Evolutionary conservation across 78 protist species (phyloP).

Genomic region (Tieghemostelium lacteum): DNA sequence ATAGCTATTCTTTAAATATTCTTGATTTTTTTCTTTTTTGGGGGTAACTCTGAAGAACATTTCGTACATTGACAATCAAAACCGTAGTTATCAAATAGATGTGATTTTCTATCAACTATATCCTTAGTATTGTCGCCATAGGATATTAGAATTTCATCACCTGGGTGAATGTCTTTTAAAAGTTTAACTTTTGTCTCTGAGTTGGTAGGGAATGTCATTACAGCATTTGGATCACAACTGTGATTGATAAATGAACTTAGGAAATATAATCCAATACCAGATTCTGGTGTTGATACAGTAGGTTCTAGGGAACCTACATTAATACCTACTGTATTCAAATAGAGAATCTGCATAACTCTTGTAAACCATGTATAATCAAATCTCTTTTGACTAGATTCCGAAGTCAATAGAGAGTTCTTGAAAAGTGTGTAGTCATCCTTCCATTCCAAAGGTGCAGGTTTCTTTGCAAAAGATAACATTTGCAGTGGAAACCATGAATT

Average conservation of each 20-base stretch:
- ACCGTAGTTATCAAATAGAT: slow-evolving; percentile 71
- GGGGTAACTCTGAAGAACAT: slow-evolving; percentile 28
- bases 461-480: slow-evolving; percentile 66
- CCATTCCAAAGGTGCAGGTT: slow-evolving; percentile 74
- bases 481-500: slow-evolving; percentile 52
- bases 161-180: slow-evolving; percentile 19
- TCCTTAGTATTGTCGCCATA: slow-evolving; percentile 44
- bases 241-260: slow-evolving; percentile 61
- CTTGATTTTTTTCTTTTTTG: slow-evolving; percentile 23
- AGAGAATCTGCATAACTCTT: slow-evolving; percentile 53
- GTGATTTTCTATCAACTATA: slow-evolving; percentile 27
- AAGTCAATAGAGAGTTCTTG: slow-evolving; percentile 12
- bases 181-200: neutral
- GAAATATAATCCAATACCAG: slow-evolving; percentile 51
- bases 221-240: slow-evolving; percentile 56
- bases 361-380: slow-evolving; percentile 65
- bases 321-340: slow-evolving; percentile 65
- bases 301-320: slow-evolving; percentile 24
- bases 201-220: slow-evolving; percentile 33
- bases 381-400: neutral
- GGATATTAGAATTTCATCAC: slow-evolving; percentile 51
- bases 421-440: slow-evolving; percentile 59
- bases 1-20: too few relatives aligned
- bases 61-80: slow-evolving; percentile 55
- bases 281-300: slow-evolving; percentile 19